Evolutionary conservation across 179 eudicot genomes (phyloP), one percentile per base, ranked within the genome.

Genomic region (Corrigiola litoralis): DNA sequence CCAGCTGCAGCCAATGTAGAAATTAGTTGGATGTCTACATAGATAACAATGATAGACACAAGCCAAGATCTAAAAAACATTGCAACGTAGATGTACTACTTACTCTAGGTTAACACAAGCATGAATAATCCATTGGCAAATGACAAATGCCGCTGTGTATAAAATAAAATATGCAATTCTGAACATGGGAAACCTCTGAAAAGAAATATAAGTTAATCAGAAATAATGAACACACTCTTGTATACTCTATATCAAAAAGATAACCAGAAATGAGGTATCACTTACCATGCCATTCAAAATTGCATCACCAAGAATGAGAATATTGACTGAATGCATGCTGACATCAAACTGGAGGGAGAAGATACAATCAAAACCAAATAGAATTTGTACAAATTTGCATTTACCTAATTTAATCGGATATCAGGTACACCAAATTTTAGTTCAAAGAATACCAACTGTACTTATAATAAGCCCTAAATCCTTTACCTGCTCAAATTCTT

Each of bases 71-170:
- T 61, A 38, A 33, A 45, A 62, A 28, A 29, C 11, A 46, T 48
- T 11, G 18, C 9, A 42, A 14, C 34, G 59, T 37, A 44, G 52
- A 27, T 12, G 17, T 8, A 20, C 12, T 45, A 53, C 79, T 58
- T 80, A 90, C 97, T 78, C 42, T 28, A 78, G 44, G 54, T 81
- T 77, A 62, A 80, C 75, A 69, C 75, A 89, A 67, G 78, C 84
- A 80, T 92, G 98, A 62, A 84, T 45, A 70, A 87, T 85, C 98
- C 98, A 92, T 61, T 92, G 92, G 83, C 73, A 75, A 53, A 83
- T 69, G 71, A 92, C 89, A 69, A 75, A 92, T 33, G 51, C 53
- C 42, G 77, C 77, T 14, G 95, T 90, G 90, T 88, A 85, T 38
- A 82, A 28, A 49, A 81, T 69, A 50, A 92, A 90, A 73, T 92